Conservation (phyloP, 805 yeast species). For the Candida succiphila region DNA sequence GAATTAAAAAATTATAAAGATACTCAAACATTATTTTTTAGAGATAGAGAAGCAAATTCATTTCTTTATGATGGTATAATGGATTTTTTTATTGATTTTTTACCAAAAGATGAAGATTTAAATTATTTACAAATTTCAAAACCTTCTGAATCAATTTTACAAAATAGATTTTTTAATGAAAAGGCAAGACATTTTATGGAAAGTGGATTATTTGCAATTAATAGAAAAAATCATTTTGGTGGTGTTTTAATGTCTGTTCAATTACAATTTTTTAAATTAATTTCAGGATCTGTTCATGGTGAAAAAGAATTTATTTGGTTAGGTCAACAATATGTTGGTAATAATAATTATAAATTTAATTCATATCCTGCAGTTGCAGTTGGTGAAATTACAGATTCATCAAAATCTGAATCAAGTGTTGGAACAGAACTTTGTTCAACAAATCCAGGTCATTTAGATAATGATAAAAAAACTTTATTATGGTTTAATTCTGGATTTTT, state of each 20-base stretch:
- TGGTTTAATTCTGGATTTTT: conserved; percentile 70
- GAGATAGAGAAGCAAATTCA: conserved; percentile 33
- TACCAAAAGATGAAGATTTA: conserved; percentile 34
- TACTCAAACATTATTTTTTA: conserved; percentile 35
- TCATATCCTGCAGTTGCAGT: conserved; percentile 45
- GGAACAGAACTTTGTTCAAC: conserved; percentile 45
- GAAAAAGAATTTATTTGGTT: conserved; percentile 76
- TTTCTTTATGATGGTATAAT: conserved; percentile 29
- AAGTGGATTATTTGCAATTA: conserved; percentile 36
- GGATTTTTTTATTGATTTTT: conserved; percentile 33
- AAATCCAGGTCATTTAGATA: conserved; percentile 53
- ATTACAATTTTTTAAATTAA: conserved; percentile 31
- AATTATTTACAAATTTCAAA: conserved; percentile 26
- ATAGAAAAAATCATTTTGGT: conserved; percentile 38
- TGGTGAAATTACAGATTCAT: conserved; percentile 28
- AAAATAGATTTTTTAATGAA: conserved; percentile 32
- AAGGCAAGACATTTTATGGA: conserved; percentile 36
- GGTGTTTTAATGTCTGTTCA: conserved; percentile 34
- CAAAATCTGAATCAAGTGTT: conserved; percentile 13
- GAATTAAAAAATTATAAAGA: conserved; percentile 23
- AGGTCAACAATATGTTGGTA: conserved; percentile 49
- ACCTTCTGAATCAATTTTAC: conserved; percentile 24
- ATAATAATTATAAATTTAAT: conserved; percentile 42
- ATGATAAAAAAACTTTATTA: conserved; percentile 37
- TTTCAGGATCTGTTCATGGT: conserved; percentile 54